A percentile compares a stretch with the other conserved stretches of the same genome.
Evolutionary conservation across 1,139 yeast genomes (phyloP).

Genomic region (Scheffersomyces illinoinensis): DNA sequence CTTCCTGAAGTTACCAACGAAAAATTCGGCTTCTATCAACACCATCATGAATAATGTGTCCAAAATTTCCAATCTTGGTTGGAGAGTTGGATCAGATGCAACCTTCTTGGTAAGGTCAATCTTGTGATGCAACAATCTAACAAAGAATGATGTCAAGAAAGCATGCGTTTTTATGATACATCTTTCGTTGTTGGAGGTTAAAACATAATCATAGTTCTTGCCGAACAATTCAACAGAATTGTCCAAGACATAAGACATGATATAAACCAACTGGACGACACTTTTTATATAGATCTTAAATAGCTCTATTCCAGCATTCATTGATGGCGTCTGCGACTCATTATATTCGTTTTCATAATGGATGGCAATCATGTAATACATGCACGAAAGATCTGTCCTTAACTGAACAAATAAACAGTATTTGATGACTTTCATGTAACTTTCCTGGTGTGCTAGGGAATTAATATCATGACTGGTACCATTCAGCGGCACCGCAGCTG

Average conservation of each 20-base stretch:
- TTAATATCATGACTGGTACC: conserved; percentile 2
- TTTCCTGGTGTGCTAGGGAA: conserved; percentile 11
- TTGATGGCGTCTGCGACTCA: conserved; percentile 30
- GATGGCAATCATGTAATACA: conserved; percentile 45
- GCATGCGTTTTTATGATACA: conserved; percentile 47
- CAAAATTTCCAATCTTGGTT: conserved; percentile 33
- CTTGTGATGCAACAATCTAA: conserved; percentile 43
- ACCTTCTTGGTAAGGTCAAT: conserved; percentile 30
- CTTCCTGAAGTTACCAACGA: conserved; percentile 45
- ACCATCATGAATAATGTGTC: conserved; percentile 37
- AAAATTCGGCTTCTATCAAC: conserved; percentile 43
- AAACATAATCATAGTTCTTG: conserved; percentile 37
- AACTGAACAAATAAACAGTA: conserved; percentile 39
- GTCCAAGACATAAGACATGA: conserved; percentile 47
- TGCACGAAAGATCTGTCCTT: conserved; percentile 44
- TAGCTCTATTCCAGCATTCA: conserved; percentile 45
- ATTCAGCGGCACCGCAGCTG: conserved; percentile 20
- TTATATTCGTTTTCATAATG: conserved; percentile 41
- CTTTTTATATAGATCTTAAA: conserved; percentile 46
- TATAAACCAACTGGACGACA: conserved; percentile 46
- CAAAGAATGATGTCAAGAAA: conserved; percentile 43
- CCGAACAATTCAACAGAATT: conserved; percentile 48
- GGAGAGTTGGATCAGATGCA: conserved; percentile 18
- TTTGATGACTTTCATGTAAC: conserved; percentile 32
- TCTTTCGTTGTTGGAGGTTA: conserved; percentile 42